Evolutionary conservation across 2,329 filamentous ascomycete genomes (phyloP).

Genomic region (Rutstroemia sydowiana): DNA sequence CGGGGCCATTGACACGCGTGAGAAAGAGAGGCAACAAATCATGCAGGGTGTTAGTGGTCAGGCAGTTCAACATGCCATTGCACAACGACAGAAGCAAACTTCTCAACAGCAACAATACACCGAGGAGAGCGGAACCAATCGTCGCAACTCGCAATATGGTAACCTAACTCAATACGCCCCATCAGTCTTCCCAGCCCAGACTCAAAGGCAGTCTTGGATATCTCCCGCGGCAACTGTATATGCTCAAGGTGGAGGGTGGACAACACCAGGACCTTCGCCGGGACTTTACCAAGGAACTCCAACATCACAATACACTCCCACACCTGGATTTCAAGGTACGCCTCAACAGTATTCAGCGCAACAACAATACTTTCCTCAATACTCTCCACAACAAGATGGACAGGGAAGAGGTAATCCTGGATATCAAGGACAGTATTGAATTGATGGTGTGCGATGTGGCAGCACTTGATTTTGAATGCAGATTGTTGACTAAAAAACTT

Average conservation of each 20-base stretch:
- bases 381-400: constrained; percentile 13
- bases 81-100: constrained; percentile 53
- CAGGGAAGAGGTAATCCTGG: constrained; percentile 14
- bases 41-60: constrained; percentile 62
- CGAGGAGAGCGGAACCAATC: constrained; percentile 14
- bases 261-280: constrained; percentile 17
- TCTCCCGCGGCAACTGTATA: constrained; percentile 27
- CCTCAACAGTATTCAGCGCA: constrained; percentile 14
- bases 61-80: constrained; percentile 66
- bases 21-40: constrained; percentile 68
- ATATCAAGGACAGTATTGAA: constrained; percentile 14
- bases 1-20: constrained; percentile 70
- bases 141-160: constrained; percentile 20
- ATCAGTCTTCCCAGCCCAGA: constrained; percentile 22
- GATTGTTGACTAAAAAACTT: background rate
- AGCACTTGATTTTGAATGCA: background rate
- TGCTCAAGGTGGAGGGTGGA: constrained; percentile 32
- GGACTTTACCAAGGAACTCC: background rate
- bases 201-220: constrained; percentile 27
- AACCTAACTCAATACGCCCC: constrained; percentile 21
- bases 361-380: constrained; percentile 16
- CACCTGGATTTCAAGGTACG: constrained; percentile 10
- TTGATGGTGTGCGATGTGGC: background rate
- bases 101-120: constrained; percentile 23
- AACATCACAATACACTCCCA: background rate